Conservation (phyloP, 2,329 filamentous ascomycete species). For the Talaromyces sp. region DNA sequence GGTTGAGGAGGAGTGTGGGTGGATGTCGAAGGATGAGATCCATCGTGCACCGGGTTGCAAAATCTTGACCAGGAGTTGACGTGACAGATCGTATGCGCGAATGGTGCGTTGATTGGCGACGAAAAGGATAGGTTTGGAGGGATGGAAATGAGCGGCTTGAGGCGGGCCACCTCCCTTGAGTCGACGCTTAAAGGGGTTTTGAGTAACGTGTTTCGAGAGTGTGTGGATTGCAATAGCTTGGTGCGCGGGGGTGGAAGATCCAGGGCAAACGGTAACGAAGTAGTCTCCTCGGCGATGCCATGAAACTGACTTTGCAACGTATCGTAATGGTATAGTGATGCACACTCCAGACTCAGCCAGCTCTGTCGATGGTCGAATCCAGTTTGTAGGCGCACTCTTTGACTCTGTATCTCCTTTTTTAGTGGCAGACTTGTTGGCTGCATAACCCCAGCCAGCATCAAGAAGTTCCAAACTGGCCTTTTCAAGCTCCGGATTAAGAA, state of each 20-base stretch:
- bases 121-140: constrained; percentile 86
- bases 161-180: constrained; percentile 67
- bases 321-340: constrained; percentile 72
- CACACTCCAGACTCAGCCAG: constrained; percentile 72
- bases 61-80: constrained; percentile 86
- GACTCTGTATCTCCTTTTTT: constrained; percentile 44
- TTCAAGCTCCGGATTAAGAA: constrained; percentile 67
- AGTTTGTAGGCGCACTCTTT: constrained; percentile 68
- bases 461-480: constrained; percentile 69
- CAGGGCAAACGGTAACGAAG: constrained; percentile 82
- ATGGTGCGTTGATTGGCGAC: constrained; percentile 92
- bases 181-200: constrained; percentile 78
- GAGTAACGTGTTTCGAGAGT: constrained; percentile 87
- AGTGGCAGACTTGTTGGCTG: constrained; percentile 54
- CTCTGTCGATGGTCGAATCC: constrained; percentile 70
- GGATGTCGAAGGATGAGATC: constrained; percentile 92
- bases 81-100: constrained; percentile 86
- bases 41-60: constrained; percentile 88
- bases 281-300: constrained; percentile 96
- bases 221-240: constrained; percentile 87
- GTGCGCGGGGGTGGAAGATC: constrained; percentile 44
- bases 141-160: constrained; percentile 91
- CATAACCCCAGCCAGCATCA: constrained; percentile 89
- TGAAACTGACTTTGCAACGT: constrained; percentile 77
- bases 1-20: constrained; percentile 83